phyloP scores from a whole-genome alignment of 1,139 yeast species.

The Blastobotrys petasosporus region DNA sequence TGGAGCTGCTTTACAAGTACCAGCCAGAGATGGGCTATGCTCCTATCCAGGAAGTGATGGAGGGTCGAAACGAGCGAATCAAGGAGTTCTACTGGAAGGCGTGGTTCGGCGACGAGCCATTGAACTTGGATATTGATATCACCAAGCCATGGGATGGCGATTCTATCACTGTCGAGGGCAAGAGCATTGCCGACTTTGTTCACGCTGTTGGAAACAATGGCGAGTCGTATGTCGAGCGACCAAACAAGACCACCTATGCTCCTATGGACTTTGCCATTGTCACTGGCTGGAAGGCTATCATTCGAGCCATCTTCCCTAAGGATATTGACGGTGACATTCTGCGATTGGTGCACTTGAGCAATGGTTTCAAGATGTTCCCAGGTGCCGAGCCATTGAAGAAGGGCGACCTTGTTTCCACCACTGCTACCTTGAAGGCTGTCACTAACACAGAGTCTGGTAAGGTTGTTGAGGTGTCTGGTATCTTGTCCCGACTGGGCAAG shows the following conservation, averaged over 20 bases:
- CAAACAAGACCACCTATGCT: conserved; percentile 79
- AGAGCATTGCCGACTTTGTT: conserved; percentile 84
- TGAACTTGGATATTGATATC: conserved; percentile 53
- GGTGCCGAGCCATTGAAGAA: conserved; percentile 86
- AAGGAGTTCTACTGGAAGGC: conserved; percentile 95
- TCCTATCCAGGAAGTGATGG: conserved; percentile 86
- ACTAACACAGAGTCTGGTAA: conserved; percentile 90
- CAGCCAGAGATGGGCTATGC: conserved; percentile 87
- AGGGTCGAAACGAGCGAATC: conserved; percentile 85
- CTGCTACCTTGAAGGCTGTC: conserved; percentile 83
- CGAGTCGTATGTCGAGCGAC: conserved; percentile 88
- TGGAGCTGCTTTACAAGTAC: conserved; percentile 74
- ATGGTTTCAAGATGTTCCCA: conserved; percentile 89
- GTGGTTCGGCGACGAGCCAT: conserved; percentile 77
- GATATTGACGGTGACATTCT: conserved; percentile 94
- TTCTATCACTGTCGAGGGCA: conserved; percentile 59
- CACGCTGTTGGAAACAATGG: conserved; percentile 97
- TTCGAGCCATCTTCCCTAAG: conserved; percentile 94
- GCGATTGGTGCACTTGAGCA: conserved; percentile 89
- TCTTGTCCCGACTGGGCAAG: conserved; percentile 64
- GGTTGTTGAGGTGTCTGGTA: conserved; percentile 92
- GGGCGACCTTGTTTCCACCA: conserved; percentile 78
- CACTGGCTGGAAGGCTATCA: conserved; percentile 96
- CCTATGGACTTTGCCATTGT: conserved; percentile 99
- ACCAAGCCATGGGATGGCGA: conserved; percentile 65